Base-by-base conservation (phyloP, 2,329 filamentous ascomycete genomes). In the Lecanoromycetidae sp. region DNA sequence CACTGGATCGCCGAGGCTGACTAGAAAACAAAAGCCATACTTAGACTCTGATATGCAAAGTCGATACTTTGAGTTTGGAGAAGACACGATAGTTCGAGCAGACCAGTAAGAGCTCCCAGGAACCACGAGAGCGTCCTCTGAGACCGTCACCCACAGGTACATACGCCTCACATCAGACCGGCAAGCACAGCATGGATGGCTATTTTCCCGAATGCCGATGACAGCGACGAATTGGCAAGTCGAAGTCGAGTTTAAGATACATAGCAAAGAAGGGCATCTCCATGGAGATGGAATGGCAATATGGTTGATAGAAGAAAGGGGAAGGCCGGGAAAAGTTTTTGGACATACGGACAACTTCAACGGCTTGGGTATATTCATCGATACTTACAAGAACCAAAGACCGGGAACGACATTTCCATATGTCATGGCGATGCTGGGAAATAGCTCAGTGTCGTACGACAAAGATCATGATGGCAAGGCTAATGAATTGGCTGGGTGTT, bases 301-400 rank as follows among this genome's bases (percentile, higher is more conserved):
- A 77, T 98, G 91, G 91, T 76, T 98, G 60, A 96, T 90, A 56
- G 94, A 94, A 68, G 81, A 94, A 67, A 85, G 91, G 55, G 88
- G 78, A 26, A 76, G 81, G 57, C 68, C 72, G 50, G 91, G 91
- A 13, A 75, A 80, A 9, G 90, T 98, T 30, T 98, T 98, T 65
- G 91, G 91, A 42, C 82, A 81, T 56, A 72, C 75, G 25, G 90
- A 98, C 68, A 78, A 78, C 54, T 98, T 96, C 58, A 90, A 98
- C 64, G 91, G 91, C 4, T 75, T 98, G 38, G 91, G 87, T 46
- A 76, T 98, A 65, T 96, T 95, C 71, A 78, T 98, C 69, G 91
- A 98, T 64, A 98, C 91, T 36, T 98, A 98, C 75, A 98, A 98
- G 79, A 98, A 98, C 72, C 94, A 95, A 71, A 80, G 91, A 12